Conservation (phyloP, 371 early-diverging fungal species). For the Massospora cicadina region DNA sequence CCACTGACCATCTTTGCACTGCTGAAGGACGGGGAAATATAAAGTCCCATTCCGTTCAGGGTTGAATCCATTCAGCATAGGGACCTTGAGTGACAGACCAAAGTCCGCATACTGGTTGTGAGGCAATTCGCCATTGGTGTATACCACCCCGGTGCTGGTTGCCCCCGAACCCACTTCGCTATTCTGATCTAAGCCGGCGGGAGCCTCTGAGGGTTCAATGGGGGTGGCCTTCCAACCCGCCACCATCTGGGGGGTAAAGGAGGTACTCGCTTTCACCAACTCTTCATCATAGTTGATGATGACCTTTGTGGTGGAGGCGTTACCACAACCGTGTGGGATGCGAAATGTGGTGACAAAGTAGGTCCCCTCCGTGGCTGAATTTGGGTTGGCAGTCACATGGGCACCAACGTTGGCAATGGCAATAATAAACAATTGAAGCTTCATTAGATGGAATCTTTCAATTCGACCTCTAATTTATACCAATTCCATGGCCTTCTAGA, state of each 20-base stretch:
- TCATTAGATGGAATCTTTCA: too few species aligned
- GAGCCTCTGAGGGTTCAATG: not conserved
- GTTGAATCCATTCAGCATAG: constrained; percentile 11
- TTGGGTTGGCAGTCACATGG: constrained; percentile 13
- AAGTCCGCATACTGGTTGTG: constrained; percentile 19
- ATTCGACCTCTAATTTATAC: too few species aligned
- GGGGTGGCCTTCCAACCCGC: constrained; percentile 16
- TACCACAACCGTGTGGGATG: constrained; percentile 20
- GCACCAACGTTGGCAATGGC: not conserved
- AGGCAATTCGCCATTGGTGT: constrained; percentile 14
- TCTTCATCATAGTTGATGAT: constrained; percentile 11
- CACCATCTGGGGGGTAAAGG: constrained; percentile 16
- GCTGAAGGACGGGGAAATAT: constrained; percentile 17
- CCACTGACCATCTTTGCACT: constrained; percentile 13
- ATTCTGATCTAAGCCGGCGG: not conserved
- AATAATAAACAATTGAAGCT: not conserved
- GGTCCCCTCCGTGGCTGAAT: not conserved
- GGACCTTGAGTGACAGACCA: constrained; percentile 13
- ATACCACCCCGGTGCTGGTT: constrained; percentile 16
- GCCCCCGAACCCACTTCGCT: constrained; percentile 9
- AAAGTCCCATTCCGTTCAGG: constrained; percentile 13
- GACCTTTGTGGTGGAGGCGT: constrained; percentile 16
- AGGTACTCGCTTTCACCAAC: constrained; percentile 15
- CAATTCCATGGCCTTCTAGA: too few species aligned
- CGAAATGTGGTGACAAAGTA: constrained; percentile 12